A percentile compares a stretch with the other conserved stretches of the same genome.
phyloP scores from a whole-genome alignment of 768 basidiomycete species.

The Naganishia vishniacii region DNA sequence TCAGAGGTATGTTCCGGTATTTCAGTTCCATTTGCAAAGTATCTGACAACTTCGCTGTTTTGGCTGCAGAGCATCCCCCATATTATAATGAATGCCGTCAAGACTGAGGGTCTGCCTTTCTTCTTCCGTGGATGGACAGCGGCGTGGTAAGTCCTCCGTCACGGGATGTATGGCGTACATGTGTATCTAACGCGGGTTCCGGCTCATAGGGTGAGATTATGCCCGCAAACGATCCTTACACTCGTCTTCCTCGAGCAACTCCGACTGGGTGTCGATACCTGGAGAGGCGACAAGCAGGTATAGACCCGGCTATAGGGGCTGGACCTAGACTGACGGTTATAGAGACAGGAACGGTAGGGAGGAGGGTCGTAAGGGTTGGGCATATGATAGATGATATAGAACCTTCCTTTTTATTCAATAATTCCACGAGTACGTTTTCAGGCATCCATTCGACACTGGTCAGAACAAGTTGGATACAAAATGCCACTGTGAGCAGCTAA shows the following conservation, averaged over 20 bases:
- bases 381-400: too few species aligned
- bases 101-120: conserved; percentile 38
- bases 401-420: too few species aligned
- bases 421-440: too few species aligned
- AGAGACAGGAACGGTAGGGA: too few species aligned
- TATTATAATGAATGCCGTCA: conserved; percentile 25
- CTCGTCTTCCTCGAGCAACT: conserved; percentile 48
- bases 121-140: conserved; percentile 48
- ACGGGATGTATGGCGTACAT: too few species aligned
- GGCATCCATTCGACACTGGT: too few species aligned
- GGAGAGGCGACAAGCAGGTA: neutral
- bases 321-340: too few species aligned
- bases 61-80: conserved; percentile 20
- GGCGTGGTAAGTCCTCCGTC: conserved; percentile 48
- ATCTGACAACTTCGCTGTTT: neutral
- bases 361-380: too few species aligned
- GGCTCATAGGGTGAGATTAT: conserved; percentile 37
- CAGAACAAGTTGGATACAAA: too few species aligned
- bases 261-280: conserved; percentile 38
- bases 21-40: too few species aligned
- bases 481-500: too few species aligned
- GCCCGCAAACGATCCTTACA: conserved; percentile 44
- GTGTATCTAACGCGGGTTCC: neutral
- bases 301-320: neutral
- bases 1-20: conserved; percentile 11